A percentile compares a stretch with the other conserved stretches of the same genome.
Evolutionary conservation across 2,329 filamentous ascomycete species (phyloP).

Genomic region (Colletotrichum ledebouriae): DNA sequence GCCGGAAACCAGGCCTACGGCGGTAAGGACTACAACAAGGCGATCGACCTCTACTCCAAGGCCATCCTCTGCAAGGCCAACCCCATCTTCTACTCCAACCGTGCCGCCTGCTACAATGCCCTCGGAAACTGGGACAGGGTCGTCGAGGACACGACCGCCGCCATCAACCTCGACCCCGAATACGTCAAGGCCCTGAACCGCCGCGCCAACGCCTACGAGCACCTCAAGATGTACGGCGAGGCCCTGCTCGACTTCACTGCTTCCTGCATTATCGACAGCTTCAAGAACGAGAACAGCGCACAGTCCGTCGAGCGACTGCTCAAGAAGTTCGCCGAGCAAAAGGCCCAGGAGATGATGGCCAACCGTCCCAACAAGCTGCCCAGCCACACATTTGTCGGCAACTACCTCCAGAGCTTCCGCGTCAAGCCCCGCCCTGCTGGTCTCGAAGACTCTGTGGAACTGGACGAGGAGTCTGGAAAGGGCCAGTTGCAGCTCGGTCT

Average conservation of each 20-base stretch:
- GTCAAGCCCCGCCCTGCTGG: slow-evolving; percentile 82
- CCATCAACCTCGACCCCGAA: slow-evolving; percentile 91
- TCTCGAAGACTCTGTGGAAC: slow-evolving; percentile 83
- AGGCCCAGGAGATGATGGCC: slow-evolving; percentile 89
- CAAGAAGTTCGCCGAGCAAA: slow-evolving; percentile 96
- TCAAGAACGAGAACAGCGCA: slow-evolving; percentile 91
- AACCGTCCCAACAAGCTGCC: slow-evolving; percentile 91
- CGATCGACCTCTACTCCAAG: slow-evolving; percentile 95
- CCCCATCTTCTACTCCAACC: slow-evolving; percentile 98
- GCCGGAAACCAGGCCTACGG: slow-evolving; percentile 97
- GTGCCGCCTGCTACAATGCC: slow-evolving; percentile 96
- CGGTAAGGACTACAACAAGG: slow-evolving; percentile 91
- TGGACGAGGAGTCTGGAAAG: slow-evolving; percentile 83
- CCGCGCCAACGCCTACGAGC: slow-evolving; percentile 95
- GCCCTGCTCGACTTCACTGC: slow-evolving; percentile 97
- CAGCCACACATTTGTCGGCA: slow-evolving; percentile 96
- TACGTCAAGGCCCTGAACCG: slow-evolving; percentile 99
- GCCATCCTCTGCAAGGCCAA: slow-evolving; percentile 98
- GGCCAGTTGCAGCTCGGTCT: slow-evolving; percentile 89
- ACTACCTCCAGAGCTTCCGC: slow-evolving; percentile 99
- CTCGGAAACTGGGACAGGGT: slow-evolving; percentile 95
- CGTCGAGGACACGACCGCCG: slow-evolving; percentile 95
- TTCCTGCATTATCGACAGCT: slow-evolving; percentile 98
- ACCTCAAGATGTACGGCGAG: slow-evolving; percentile 90
- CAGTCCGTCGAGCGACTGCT: slow-evolving; percentile 91